Conservation (phyloP, 2,329 filamentous ascomycete species). For the Alternaria burnsii region DNA sequence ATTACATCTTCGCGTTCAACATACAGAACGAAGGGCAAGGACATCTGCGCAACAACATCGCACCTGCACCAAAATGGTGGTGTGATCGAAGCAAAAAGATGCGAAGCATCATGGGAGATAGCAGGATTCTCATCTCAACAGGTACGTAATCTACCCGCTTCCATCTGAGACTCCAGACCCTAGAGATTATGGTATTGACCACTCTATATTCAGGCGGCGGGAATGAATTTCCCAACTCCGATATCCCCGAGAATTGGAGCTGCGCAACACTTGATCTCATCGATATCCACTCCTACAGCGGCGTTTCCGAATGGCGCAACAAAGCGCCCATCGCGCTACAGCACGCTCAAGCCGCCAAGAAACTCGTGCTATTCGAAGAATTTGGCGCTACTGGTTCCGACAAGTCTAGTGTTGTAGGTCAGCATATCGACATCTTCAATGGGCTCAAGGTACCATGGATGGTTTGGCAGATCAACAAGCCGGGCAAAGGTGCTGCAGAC, state of each 20-base stretch:
- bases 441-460: slow-evolving; percentile 12
- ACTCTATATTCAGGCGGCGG: neutral
- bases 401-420: slow-evolving; percentile 5
- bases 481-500: slow-evolving; percentile 13
- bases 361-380: slow-evolving; percentile 15
- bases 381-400: slow-evolving; percentile 10
- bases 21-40: slow-evolving; percentile 18
- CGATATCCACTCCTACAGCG: slow-evolving; percentile 17
- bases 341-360: slow-evolving; percentile 7
- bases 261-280: slow-evolving; percentile 8
- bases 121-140: slow-evolving; percentile 13
- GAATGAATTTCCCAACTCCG: neutral
- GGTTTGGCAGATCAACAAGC: slow-evolving; percentile 18
- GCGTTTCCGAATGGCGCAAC: slow-evolving; percentile 8
- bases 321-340: slow-evolving; percentile 12
- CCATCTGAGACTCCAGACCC: no score
- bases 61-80: slow-evolving; percentile 14
- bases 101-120: slow-evolving; percentile 13
- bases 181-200: neutral
- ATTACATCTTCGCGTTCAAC: slow-evolving; percentile 16
- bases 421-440: slow-evolving; percentile 18
- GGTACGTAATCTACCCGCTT: neutral
- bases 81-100: slow-evolving; percentile 19
- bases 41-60: slow-evolving; percentile 9
- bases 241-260: neutral